Conservation (phyloP, 2,329 filamentous ascomycete species). For the Stachybotrys elegans region DNA sequence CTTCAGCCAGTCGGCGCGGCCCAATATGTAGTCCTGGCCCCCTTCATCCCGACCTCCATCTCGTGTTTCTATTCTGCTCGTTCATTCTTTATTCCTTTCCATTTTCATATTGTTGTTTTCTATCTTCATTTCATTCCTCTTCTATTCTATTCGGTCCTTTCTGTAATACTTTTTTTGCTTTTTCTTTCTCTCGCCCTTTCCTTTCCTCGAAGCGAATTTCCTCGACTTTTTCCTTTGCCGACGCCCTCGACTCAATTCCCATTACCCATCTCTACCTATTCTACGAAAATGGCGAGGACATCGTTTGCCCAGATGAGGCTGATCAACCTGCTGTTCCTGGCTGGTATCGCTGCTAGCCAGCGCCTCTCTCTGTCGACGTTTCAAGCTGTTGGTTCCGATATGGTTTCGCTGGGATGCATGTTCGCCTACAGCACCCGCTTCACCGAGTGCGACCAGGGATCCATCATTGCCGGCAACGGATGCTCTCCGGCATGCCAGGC, state of each 20-base stretch:
- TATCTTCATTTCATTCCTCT: not conserved
- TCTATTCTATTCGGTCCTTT: too few species aligned
- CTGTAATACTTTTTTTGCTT: slow-evolving; percentile 1
- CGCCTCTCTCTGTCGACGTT: not conserved
- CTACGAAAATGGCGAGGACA: too few species aligned
- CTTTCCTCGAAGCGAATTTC: too few species aligned
- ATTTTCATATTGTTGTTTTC: not conserved
- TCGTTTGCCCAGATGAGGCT: too few species aligned
- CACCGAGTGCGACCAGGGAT: not conserved
- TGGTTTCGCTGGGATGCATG: not conserved
- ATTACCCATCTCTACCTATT: too few species aligned
- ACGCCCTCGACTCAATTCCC: too few species aligned
- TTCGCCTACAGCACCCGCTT: not conserved
- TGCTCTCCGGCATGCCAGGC: not conserved
- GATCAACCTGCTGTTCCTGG: not conserved
- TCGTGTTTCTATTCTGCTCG: slow-evolving; percentile 1
- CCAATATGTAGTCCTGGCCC: not conserved
- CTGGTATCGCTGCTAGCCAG: not conserved
- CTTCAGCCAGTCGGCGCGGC: not conserved
- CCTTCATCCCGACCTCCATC: slow-evolving; percentile 2
- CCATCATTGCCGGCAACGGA: not conserved
- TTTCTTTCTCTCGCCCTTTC: not conserved
- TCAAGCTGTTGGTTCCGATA: not conserved
- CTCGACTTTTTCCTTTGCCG: too few species aligned
- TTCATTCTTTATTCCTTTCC: not conserved